A percentile compares a stretch with the other conserved stretches of the same genome.
These are phyloP conservation scores for Curvularia verruculosa DNA, from an alignment of 2,329 filamentous ascomycete genomes.

Conservation along the genomic window DNA sequence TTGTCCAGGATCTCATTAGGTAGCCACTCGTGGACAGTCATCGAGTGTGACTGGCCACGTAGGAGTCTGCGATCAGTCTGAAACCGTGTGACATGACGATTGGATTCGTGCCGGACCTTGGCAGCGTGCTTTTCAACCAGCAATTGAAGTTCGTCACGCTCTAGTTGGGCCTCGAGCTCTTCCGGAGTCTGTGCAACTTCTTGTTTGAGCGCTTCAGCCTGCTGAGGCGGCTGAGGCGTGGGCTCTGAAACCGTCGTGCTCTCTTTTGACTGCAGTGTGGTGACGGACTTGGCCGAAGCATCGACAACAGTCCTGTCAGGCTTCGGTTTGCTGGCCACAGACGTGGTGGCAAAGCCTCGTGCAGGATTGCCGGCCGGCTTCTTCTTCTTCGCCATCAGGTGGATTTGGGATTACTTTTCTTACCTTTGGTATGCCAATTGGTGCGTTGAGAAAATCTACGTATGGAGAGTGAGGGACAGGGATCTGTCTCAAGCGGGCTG, in stretches of 20 bases:
- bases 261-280: slow-evolving; percentile 22
- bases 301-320: slow-evolving; percentile 34
- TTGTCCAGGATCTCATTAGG: slow-evolving; percentile 77
- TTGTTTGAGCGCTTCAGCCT: slow-evolving; percentile 28
- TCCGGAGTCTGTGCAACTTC: slow-evolving; percentile 70
- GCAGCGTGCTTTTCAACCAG: slow-evolving; percentile 82
- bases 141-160: slow-evolving; percentile 86
- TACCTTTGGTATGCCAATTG: background rate
- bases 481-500: slow-evolving; percentile 27
- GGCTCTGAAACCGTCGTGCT: slow-evolving; percentile 14
- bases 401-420: background rate
- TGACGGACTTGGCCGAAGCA: slow-evolving; percentile 14
- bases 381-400: slow-evolving; percentile 88
- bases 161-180: slow-evolving; percentile 86
- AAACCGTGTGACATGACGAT: slow-evolving; percentile 75
- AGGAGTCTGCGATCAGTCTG: slow-evolving; percentile 86
- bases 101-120: slow-evolving; percentile 79
- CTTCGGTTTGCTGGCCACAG: slow-evolving; percentile 82
- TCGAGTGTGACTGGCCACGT: slow-evolving; percentile 74
- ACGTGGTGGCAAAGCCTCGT: slow-evolving; percentile 91
- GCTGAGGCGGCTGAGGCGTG: slow-evolving; percentile 6
- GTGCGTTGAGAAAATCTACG: background rate
- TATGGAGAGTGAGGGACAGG: background rate
- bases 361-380: slow-evolving; percentile 87
- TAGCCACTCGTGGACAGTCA: slow-evolving; percentile 80